A percentile compares a stretch with the other conserved stretches of the same genome.
Evolutionary conservation across 2,329 filamentous ascomycete genomes (phyloP).

Genomic region (Colletotrichum sp.): DNA sequence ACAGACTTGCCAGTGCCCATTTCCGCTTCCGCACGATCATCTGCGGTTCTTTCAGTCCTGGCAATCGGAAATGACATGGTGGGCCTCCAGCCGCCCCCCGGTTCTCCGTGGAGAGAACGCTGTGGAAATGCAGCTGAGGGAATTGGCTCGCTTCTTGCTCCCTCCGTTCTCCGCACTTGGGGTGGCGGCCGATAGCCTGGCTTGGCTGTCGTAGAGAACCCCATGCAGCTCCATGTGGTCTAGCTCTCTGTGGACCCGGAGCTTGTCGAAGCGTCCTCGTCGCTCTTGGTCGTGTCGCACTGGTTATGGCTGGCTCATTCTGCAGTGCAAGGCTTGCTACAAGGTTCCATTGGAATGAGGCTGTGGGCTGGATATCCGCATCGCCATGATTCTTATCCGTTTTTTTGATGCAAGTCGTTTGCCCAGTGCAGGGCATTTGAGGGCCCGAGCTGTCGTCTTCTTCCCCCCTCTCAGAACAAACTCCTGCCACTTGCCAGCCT

Average conservation of each 20-base stretch:
- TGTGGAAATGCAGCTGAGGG: constrained; percentile 4
- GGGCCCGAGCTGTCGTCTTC: not conserved
- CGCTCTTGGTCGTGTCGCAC: not conserved
- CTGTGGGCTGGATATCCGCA: not conserved
- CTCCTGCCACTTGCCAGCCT: constrained; percentile 67
- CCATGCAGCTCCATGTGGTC: not conserved
- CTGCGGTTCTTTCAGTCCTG: not conserved
- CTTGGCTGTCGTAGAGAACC: constrained; percentile 1
- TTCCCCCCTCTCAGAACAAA: constrained; percentile 42
- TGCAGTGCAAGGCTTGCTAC: not conserved
- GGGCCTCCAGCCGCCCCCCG: not conserved
- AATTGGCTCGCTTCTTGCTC: constrained; percentile 1
- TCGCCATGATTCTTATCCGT: not conserved
- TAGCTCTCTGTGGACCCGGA: not conserved
- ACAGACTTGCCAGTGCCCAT: not conserved
- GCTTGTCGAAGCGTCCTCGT: not conserved
- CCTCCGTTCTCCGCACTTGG: constrained; percentile 2
- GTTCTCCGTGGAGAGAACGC: not conserved
- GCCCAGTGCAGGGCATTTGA: not conserved
- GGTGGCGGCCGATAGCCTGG: not conserved
- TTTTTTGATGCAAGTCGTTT: not conserved
- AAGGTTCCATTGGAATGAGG: not conserved
- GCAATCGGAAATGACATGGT: not conserved
- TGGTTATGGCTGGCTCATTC: not conserved
- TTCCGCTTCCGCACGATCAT: not conserved